Evolutionary conservation across 73 alveolate genomes (phyloP).

Genomic region (Blepharisma stoltei): DNA sequence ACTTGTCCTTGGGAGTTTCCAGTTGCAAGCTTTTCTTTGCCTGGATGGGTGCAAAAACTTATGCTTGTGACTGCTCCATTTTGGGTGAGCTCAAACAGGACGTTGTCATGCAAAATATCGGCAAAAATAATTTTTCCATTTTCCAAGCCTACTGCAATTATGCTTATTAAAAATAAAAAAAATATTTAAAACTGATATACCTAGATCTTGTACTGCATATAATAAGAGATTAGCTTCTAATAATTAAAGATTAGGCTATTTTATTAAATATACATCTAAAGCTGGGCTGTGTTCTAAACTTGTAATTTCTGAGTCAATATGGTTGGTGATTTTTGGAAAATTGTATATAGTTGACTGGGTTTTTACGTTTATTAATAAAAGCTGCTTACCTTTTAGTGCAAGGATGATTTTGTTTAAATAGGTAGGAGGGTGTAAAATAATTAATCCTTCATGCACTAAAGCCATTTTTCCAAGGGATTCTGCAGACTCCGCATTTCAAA

Average conservation of each 20-base stretch:
- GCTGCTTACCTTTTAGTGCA: slow-evolving; percentile 55
- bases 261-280: too few relatives aligned
- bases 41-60: slow-evolving; percentile 51
- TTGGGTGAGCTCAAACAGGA: slow-evolving; percentile 56
- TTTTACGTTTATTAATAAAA: slow-evolving; percentile 73
- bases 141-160: slow-evolving; percentile 62
- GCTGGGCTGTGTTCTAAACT: slow-evolving; percentile 76
- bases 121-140: slow-evolving; percentile 66
- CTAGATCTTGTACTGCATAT: too few relatives aligned
- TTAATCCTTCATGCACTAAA: neutral
- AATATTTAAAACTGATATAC: too few relatives aligned
- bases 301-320: slow-evolving; percentile 57
- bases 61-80: slow-evolving; percentile 57
- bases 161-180: too few relatives aligned
- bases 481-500: neutral
- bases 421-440: slow-evolving; percentile 74
- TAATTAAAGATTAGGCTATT: too few relatives aligned
- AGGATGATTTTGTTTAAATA: slow-evolving; percentile 73
- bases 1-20: slow-evolving; percentile 55
- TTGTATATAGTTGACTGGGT: slow-evolving; percentile 62
- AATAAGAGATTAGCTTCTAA: too few relatives aligned
- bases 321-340: slow-evolving; percentile 55
- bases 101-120: slow-evolving; percentile 64
- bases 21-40: slow-evolving; percentile 15
- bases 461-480: neutral